Evolutionary conservation across 2,329 filamentous ascomycete species (phyloP).

Genomic region (Monilinia polystroma): DNA sequence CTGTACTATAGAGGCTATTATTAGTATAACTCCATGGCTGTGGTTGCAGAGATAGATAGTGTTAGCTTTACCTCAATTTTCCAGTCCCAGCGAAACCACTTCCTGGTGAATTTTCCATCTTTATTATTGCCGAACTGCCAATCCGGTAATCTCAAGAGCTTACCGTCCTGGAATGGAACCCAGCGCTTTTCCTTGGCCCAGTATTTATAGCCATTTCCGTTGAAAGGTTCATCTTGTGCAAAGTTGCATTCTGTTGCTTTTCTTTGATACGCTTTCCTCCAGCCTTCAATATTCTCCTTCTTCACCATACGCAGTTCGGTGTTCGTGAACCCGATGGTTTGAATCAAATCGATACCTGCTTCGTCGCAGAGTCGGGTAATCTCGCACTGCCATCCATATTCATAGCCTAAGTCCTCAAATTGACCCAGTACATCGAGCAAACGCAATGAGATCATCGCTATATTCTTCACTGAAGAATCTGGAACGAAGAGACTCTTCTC

Average conservation of each 20-base stretch:
- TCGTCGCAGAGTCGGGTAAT: slow-evolving; percentile 40
- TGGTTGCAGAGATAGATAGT: background rate
- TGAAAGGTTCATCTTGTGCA: background rate
- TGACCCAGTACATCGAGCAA: slow-evolving; percentile 45
- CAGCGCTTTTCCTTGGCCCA: background rate
- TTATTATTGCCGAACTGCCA: background rate
- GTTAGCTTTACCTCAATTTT: slow-evolving; percentile 25
- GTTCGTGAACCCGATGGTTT: slow-evolving; percentile 24
- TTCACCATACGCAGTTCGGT: slow-evolving; percentile 22
- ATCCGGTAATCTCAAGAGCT: background rate
- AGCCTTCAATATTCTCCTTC: slow-evolving; percentile 20
- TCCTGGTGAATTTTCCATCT: background rate
- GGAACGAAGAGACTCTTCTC: slow-evolving; percentile 39
- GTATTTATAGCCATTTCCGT: background rate
- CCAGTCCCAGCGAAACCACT: slow-evolving; percentile 30
- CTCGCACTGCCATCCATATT: slow-evolving; percentile 32
- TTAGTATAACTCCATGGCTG: too few species aligned
- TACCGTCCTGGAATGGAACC: background rate
- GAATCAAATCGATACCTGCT: slow-evolving; percentile 26
- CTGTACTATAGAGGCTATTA: too few species aligned
- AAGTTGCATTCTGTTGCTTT: slow-evolving; percentile 20
- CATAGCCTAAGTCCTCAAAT: background rate
- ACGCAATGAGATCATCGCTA: slow-evolving; percentile 49
- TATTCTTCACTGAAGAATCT: slow-evolving; percentile 48
- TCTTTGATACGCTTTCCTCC: slow-evolving; percentile 9